Conservation (phyloP, 73 alveolate genomes). For the Paramecium sonneborni region DNA sequence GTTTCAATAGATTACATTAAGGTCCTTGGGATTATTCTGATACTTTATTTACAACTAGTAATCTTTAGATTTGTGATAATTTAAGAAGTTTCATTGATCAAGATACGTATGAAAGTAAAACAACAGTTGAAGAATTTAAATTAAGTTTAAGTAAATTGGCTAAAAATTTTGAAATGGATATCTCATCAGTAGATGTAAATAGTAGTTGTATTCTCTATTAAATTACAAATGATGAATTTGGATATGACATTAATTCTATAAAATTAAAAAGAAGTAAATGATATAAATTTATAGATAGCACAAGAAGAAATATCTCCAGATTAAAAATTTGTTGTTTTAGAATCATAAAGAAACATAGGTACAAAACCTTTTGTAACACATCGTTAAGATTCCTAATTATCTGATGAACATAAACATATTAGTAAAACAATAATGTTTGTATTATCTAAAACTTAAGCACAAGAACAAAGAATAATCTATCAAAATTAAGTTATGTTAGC, state of each 20-base stretch:
- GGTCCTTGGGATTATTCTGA: constrained; percentile 59
- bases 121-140: neutral
- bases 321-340: neutral
- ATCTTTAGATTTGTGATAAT: neutral
- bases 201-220: constrained; percentile 1
- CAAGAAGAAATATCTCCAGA: constrained; percentile 10
- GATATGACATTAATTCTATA: neutral
- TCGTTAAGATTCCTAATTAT: neutral
- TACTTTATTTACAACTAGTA: neutral
- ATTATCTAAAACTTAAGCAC: neutral
- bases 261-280: neutral
- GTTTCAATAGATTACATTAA: neutral
- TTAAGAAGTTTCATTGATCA: neutral
- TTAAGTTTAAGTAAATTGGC: neutral
- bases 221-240: constrained; percentile 13
- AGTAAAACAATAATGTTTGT: constrained; percentile 29
- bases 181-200: neutral
- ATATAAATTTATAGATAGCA: neutral
- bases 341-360: neutral
- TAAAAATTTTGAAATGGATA: constrained; percentile 10
- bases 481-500: constrained; percentile 9
- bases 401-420: constrained; percentile 6
- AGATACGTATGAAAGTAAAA: neutral
- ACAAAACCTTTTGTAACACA: neutral
- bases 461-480: neutral